Evolutionary conservation across 371 early-diverging fungal species (phyloP), one percentile per base, ranked within the genome.

Genomic region (Vairimorpha apis): DNA sequence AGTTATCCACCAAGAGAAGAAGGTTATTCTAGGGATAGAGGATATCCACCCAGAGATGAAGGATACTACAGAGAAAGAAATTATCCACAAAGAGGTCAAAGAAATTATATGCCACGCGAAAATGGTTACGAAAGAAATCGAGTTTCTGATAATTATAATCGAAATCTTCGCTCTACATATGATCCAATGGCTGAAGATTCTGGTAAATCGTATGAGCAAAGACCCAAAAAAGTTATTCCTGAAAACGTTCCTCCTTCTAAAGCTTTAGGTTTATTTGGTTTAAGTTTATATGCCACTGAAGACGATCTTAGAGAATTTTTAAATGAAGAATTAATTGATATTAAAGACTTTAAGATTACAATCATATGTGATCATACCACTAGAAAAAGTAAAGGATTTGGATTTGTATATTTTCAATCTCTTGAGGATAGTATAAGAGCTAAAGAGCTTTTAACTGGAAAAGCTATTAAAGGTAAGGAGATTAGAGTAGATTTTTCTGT

Each of bases 401-500:
- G 75, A 29, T 82, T 82, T 65, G 53, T 82, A 0, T 77, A 82
- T 41, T 82, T 82, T 64, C 37, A 74, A 5, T 70, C 77, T 14
- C 43, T 82, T 30, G 82, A 82, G 38, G 76, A 77, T 13, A 70
- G 78, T 3, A 79, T 76, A 30, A 56, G 29, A 29, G 79, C 79
- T 1, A 82, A 78, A 51, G 79, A 79, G 32, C 43, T 16, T 14
- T 63, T 81, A 25, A 35, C 38, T 0, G 77, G 75, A n/a, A 70
- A 81, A 59, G 38, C 60, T 13, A 68, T 79, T 14, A 71, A 75
- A 38, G 77, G 74, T 14, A 62, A 66, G 7, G 67, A 38, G 33
- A 58, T 81, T 10, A 27, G 81, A 27, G 72, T 81, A 21, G 81
- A 78, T 65, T 81, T 68, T 64, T 78, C 79, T 27, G 67, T 78